Base-by-base conservation (phyloP, 371 early-diverging fungal species). In the Mortierella sp. region DNA sequence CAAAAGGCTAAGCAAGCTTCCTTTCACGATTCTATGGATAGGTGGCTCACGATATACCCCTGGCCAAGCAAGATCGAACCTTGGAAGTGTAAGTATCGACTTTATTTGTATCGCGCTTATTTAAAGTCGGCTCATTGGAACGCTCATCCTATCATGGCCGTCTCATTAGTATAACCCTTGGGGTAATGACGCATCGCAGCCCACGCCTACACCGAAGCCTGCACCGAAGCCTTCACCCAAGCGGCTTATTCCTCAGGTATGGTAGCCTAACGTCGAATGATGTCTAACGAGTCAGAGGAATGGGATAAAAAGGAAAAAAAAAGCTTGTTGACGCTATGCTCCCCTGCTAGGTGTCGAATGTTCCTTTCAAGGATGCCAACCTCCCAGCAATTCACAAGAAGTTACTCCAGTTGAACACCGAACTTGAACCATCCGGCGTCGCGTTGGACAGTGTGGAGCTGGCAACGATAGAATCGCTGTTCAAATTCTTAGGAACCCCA, bases 351-450 rank as follows among this genome's bases (percentile, higher is more conserved):
- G 68, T 69, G 55, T 63, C 71, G 8, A 90, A 84, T 31, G 78
- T 93, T 19, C 80, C 86, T 10, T 88, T 94, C 67, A 87, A 88
- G 54, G 87, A 89, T 52, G 90, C 91, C 43, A 95, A 94, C 54
- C 72, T 89, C 3, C 80, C 82, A 14, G 93, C 91, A 1, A 89
- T 96, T 24, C 66, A 86, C 28, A 85, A 81, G 28, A 97, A 97
- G 64, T 72, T 95, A 19, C 64, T 68, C 12, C 86, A 94, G 56
- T 72, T 94, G 47, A 93, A 94, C 70, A 59, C 55, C 27, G 61
- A 51, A 19, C 57, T 48, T n/a, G 54, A 28, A 28, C 53, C 56
- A 12, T 56, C 58, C 3, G 53, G 63, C 0, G 28, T 28, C 1
- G 72, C 81, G 6, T 68, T 89, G 12, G 50, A 71, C 6, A 72